Evolutionary conservation across 108 stramenopile species (phyloP), one percentile per base, ranked within the genome.

Genomic region (Cylindrotheca fusiformis): DNA sequence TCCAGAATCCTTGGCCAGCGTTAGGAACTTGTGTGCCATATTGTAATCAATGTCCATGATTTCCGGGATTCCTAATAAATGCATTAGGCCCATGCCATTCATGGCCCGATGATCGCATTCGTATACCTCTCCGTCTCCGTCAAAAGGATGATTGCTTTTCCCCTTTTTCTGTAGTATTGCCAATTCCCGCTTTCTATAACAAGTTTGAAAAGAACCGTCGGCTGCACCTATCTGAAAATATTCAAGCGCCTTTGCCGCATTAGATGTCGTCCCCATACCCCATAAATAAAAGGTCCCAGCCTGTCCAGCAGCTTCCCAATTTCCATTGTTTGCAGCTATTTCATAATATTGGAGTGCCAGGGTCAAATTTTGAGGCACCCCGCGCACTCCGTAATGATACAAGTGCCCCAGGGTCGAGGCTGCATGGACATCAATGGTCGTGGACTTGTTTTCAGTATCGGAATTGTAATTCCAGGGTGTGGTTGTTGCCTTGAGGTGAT

Each of bases 261-360:
- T 66, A 50, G 80, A 72, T 20, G 65, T 48, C 68, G 79, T 77
- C 0, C 93, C 93, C 24, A 90, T 68, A 0, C 87, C 86, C 87
- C 87, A 91, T 28, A 91, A 59, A 74, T 91, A 75, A 65, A 95
- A 84, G 60, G 67, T 78, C 20, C 87, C 90, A 1, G 86, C 88
- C 20, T 73, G 64, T 31, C 93, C 90, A 2, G 83, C 84, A 12
- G 86, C 79, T 60, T 91, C 93, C 90, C 85, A 88, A 66, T 83
- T 70, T 27, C 74, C 50, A 33, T 75, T 57, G 21, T 65, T 67
- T 10, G 78, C 88, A 28, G 87, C 83, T 36, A 84, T 83, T 52
- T 88, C 82, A 54, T 85, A 91, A 60, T 95, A 95, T 33, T 84
- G 50, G 14, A 90, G 28, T 2, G 88, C 88, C 76, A 83, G 50